A percentile compares a stretch with the other conserved stretches of the same genome.
phyloP scores from a whole-genome alignment of 371 early-diverging fungal genomes.

The Mucor circinelloides region DNA sequence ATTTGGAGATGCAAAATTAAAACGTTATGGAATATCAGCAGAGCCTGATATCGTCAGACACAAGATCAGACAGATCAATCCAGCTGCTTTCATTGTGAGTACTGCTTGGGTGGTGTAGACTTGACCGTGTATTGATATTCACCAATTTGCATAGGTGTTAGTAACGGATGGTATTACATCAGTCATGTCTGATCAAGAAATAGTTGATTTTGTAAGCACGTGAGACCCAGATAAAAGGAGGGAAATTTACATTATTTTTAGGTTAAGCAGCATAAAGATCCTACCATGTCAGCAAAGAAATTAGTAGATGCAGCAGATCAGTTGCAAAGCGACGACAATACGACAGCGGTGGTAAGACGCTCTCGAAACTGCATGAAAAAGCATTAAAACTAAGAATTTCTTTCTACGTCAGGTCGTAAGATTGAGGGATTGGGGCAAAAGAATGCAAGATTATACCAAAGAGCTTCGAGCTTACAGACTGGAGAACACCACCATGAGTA shows the following conservation, averaged over 20 bases:
- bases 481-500: slow-evolving; percentile 56
- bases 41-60: slow-evolving; percentile 71
- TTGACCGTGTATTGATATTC: background rate
- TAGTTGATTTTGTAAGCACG: slow-evolving; percentile 69
- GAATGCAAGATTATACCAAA: slow-evolving; percentile 71
- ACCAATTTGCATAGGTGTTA: slow-evolving; percentile 38
- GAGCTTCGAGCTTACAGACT: slow-evolving; percentile 66
- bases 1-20: slow-evolving; percentile 73
- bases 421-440: slow-evolving; percentile 75
- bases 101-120: background rate
- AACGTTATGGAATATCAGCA: slow-evolving; percentile 74
- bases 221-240: background rate
- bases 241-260: slow-evolving; percentile 14
- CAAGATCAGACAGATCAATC: slow-evolving; percentile 35
- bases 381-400: background rate
- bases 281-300: slow-evolving; percentile 60
- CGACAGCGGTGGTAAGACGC: slow-evolving; percentile 62
- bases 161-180: slow-evolving; percentile 77
- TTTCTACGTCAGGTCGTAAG: slow-evolving; percentile 60
- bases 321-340: slow-evolving; percentile 77
- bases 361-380: background rate
- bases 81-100: slow-evolving; percentile 50
- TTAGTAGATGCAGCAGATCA: slow-evolving; percentile 73
- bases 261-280: slow-evolving; percentile 60
- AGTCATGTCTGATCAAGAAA: slow-evolving; percentile 80